Evolutionary conservation across 176 grass and related monocot genomes (phyloP), one percentile per base, ranked within the genome.

Genomic region (Coix lacrymajobi): DNA sequence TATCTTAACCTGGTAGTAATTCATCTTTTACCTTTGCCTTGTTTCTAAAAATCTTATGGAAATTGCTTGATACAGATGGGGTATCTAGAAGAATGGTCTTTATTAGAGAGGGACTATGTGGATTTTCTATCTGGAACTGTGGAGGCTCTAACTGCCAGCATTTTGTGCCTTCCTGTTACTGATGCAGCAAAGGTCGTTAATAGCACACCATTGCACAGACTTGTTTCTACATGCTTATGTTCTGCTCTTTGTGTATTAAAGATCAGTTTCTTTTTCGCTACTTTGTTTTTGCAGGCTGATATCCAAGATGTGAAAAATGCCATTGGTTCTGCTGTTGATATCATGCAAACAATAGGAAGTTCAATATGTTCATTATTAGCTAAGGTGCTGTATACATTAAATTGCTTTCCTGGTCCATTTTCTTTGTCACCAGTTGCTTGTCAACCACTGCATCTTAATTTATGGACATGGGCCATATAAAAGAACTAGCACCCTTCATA

Each of bases 301-400:
- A 88, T 94, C 54, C 96, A 96, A 85, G 91, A 99, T 64, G 85
- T 94, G 78, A 90, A 99, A 90, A 87, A 99, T 87, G 80, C 93
- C 29, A 85, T 96, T 75, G 89, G 89, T 61, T 93, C 91, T 52
- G 85, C 89, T 32, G 89, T 90, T 73, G 93, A 99, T 85, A 77
- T 94, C 44, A 99, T 99, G 93, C 93, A 96, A 83, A 91, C 89
- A 77, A 92, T 96, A 89, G 89, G 87, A 82, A 95, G 77, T 79
- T 90, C 89, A 24, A 90, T 99, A 85, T 92, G 87, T 69, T 78
- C 85, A 84, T 78, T 99, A 77, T 81, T 94, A 66, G 84, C 89
- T 29, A 94, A 93, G 93, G 96, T 99, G 63, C 70, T 80, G 51
- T 41, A 71, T n/a, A 26, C 12, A 69, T 79, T 67, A 2, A 66